A percentile compares a stretch with the other conserved stretches of the same genome.
phyloP scores from a whole-genome alignment of 208 protist species.

The Crithidia acanthocephali region DNA sequence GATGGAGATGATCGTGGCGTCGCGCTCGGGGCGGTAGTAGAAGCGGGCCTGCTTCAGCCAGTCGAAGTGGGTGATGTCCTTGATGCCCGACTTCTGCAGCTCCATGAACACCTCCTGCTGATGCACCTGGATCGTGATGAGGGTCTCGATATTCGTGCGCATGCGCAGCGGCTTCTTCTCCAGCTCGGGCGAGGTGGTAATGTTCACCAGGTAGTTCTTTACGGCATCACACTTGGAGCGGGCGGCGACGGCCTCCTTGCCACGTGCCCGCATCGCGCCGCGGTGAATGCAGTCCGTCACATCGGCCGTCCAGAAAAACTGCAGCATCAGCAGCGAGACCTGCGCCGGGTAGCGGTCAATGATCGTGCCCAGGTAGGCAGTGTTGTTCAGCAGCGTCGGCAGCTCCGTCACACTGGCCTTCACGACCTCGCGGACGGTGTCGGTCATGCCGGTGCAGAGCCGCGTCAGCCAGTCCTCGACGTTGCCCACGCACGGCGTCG shows the following conservation, averaged over 20 bases:
- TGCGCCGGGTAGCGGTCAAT: conserved; percentile 96
- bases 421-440: conserved; percentile 91
- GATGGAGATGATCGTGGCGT: conserved; percentile 93
- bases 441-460: conserved; percentile 92
- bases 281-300: conserved; percentile 94
- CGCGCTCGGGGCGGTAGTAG: conserved; percentile 93
- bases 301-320: conserved; percentile 97
- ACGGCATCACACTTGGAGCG: conserved; percentile 88
- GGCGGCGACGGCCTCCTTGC: conserved; percentile 74
- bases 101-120: conserved; percentile 96
- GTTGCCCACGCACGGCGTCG: conserved; percentile 92
- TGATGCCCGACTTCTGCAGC: conserved; percentile 87
- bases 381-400: conserved; percentile 82
- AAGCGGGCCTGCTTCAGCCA: conserved; percentile 96
- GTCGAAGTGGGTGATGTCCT: conserved; percentile 93
- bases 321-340: conserved; percentile 95
- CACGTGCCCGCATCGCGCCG: conserved; percentile 79
- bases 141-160: conserved; percentile 95
- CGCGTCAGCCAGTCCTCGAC: conserved; percentile 96
- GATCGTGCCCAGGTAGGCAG: conserved; percentile 89
- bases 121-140: conserved; percentile 96
- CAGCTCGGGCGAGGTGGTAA: conserved; percentile 90
- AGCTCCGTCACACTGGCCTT: conserved; percentile 91
- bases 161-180: conserved; percentile 88
- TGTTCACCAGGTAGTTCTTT: conserved; percentile 92